These are phyloP conservation scores for Lathyrus tuberosus DNA, from an alignment of 306 rosid genomes.

Conservation along the genomic window DNA sequence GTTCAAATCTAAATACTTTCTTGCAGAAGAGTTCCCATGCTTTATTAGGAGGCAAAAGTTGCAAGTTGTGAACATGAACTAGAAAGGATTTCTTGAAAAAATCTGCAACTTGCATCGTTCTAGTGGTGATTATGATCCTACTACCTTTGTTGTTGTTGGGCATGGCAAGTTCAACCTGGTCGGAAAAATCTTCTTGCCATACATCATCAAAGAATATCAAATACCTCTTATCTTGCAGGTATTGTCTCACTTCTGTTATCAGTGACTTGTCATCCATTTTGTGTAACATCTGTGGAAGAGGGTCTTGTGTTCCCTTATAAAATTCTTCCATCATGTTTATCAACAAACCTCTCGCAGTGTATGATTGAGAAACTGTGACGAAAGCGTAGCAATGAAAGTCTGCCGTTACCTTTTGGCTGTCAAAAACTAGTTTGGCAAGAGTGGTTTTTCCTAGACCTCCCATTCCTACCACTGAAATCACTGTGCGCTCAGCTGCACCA, in stretches of 20 bases:
- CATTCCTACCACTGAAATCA: constrained; percentile 32
- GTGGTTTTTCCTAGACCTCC: constrained; percentile 27
- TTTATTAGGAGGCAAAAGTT: constrained; percentile 12
- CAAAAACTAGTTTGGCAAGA: constrained; percentile 19
- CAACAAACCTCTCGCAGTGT: background rate
- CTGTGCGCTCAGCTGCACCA: background rate
- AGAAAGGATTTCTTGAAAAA: constrained; percentile 13
- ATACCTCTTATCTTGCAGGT: constrained; percentile 19
- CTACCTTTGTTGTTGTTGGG: constrained; percentile 10
- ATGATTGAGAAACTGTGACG: constrained; percentile 20
- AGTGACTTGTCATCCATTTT: constrained; percentile 16
- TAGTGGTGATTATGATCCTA: constrained; percentile 20
- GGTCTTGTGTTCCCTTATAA: constrained; percentile 2
- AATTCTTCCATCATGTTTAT: constrained; percentile 22
- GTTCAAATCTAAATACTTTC: constrained; percentile 13
- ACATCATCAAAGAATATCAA: constrained; percentile 32
- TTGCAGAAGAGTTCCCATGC: constrained; percentile 27
- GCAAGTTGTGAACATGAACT: constrained; percentile 8
- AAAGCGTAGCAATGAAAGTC: constrained; percentile 8
- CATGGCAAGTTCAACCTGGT: constrained; percentile 17
- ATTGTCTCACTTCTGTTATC: constrained; percentile 2
- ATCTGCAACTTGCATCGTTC: constrained; percentile 16
- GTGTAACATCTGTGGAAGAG: background rate
- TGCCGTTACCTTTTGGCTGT: background rate
- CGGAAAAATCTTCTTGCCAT: constrained; percentile 16